Conservation (phyloP, 257 asterid species). For the Solanum pimpinellifolium region DNA sequence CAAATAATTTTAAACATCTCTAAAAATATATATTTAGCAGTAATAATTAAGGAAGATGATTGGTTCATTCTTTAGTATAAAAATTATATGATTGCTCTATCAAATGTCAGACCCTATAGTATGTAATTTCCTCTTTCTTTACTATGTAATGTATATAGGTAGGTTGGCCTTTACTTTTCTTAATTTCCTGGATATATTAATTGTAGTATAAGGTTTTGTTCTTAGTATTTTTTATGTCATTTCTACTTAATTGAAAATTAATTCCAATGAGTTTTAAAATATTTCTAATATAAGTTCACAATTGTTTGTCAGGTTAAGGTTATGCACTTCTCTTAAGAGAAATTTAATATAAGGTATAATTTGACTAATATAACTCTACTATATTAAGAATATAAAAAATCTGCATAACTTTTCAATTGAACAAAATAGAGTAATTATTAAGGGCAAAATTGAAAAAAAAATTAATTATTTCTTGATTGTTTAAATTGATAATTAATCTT, state of each 20-base stretch:
- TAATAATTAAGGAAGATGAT: too few species aligned
- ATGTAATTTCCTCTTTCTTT: not conserved
- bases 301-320: too few species aligned
- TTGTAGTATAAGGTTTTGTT: not conserved
- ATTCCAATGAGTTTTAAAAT: not conserved
- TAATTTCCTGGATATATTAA: not conserved
- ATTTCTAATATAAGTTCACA: not conserved
- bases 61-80: not conserved
- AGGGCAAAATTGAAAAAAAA: too few species aligned
- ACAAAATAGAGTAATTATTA: too few species aligned
- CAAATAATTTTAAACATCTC: too few species aligned
- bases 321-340: rapidly evolving
- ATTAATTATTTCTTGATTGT: too few species aligned
- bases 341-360: too few species aligned
- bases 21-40: too few species aligned
- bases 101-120: not conserved
- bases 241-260: not conserved
- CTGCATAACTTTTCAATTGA: too few species aligned
- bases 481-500: too few species aligned
- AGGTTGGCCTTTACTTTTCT: not conserved
- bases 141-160: not conserved
- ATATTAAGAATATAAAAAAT: too few species aligned
- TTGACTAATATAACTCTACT: too few species aligned
- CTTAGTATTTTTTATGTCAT: not conserved
- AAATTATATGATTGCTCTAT: not conserved